A percentile compares a stretch with the other conserved stretches of the same genome.
phyloP scores from a whole-genome alignment of 305 asterid species.

The Fraxinus floribunda region DNA sequence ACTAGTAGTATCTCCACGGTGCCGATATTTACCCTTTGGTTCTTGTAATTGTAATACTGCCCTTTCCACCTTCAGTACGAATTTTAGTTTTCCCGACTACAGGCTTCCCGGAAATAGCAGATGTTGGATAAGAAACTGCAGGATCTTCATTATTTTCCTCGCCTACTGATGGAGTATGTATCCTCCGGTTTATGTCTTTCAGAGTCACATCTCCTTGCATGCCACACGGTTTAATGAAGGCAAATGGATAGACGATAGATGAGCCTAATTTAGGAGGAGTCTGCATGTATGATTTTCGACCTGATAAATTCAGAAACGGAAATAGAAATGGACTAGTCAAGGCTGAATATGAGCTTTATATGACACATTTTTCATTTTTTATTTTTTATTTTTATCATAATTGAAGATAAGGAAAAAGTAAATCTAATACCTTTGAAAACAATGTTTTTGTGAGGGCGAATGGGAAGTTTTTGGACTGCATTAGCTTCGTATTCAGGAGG shows the following conservation, averaged over 20 bases:
- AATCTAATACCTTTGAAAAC: constrained; percentile 60
- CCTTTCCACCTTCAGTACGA: constrained; percentile 62
- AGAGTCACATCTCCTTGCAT: constrained; percentile 75
- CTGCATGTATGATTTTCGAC: constrained; percentile 66
- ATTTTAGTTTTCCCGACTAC: constrained; percentile 59
- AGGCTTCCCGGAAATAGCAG: constrained; percentile 92
- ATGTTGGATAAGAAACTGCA: constrained; percentile 48
- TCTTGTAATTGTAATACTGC: constrained; percentile 59
- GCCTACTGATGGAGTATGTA: constrained; percentile 53
- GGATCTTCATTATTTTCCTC: constrained; percentile 53
- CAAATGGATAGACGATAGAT: constrained; percentile 66
- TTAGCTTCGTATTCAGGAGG: constrained; percentile 43
- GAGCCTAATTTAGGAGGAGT: constrained; percentile 61
- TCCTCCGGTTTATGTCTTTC: constrained; percentile 77
- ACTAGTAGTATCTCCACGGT: not conserved
- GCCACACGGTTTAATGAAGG: constrained; percentile 84
- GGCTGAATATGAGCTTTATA: not conserved
- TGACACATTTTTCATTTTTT: no score
- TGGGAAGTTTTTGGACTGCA: constrained; percentile 43
- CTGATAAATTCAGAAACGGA: constrained; percentile 31
- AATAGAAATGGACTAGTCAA: not conserved
- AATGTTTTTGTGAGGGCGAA: constrained; percentile 48
- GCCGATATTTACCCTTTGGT: not conserved
- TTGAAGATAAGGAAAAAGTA: not conserved
- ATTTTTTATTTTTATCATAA: not conserved